These are phyloP conservation scores for Ogataea pilisensis DNA, from an alignment of 805 yeast species.

Conservation along the genomic window DNA sequence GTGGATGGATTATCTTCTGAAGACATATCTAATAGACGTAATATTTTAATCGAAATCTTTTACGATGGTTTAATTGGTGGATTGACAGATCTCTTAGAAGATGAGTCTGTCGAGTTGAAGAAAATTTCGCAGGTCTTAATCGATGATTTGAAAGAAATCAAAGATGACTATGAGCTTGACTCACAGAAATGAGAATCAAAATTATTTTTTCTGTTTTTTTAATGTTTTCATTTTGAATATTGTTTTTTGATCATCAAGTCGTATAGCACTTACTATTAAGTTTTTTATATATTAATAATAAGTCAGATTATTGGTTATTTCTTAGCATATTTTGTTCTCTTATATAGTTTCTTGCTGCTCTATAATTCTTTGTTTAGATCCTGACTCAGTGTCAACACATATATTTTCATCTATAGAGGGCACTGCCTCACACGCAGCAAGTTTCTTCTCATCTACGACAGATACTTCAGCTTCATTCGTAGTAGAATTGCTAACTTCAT, in stretches of 20 bases:
- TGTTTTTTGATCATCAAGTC: too few relatives aligned
- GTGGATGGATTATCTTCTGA: constrained; percentile 51
- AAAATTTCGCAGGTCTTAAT: constrained; percentile 14
- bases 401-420: too few relatives aligned
- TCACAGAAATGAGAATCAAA: constrained; percentile 1
- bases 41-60: constrained; percentile 51
- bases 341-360: too few relatives aligned
- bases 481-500: too few relatives aligned
- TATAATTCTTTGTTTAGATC: too few relatives aligned
- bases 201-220: background rate
- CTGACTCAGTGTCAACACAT: too few relatives aligned
- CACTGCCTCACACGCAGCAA: background rate
- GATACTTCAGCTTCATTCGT: background rate
- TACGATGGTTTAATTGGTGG: constrained; percentile 45
- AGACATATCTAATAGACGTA: constrained; percentile 53
- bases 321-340: too few relatives aligned
- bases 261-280: too few relatives aligned
- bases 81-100: constrained; percentile 48
- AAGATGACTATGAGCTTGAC: constrained; percentile 16
- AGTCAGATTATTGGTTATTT: too few relatives aligned
- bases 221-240: too few relatives aligned
- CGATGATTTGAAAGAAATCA: constrained; percentile 13
- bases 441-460: background rate
- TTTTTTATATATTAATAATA: too few relatives aligned
- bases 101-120: constrained; percentile 36